phyloP scores from a whole-genome alignment of 306 rosid species.

The Dryas alaskensis region DNA sequence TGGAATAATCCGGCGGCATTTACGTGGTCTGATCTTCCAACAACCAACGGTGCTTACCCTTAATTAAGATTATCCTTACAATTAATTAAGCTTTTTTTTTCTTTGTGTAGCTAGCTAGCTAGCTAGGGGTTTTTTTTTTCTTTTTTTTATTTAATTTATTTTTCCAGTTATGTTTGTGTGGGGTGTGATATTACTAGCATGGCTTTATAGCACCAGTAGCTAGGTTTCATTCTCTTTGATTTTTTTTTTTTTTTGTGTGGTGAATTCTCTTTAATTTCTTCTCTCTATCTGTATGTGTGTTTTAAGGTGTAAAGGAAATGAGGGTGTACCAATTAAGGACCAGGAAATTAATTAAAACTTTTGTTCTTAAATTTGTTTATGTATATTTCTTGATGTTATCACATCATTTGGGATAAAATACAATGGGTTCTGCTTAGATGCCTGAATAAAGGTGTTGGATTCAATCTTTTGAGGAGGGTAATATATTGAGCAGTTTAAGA shows the following conservation, averaged over 20 bases:
- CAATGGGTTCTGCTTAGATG: too few relatives aligned
- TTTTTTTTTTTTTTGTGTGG: too few relatives aligned
- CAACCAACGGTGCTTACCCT: slow-evolving; percentile 80
- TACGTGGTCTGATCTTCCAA: slow-evolving; percentile 79
- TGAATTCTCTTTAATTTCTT: not conserved
- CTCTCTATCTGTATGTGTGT: slow-evolving; percentile 23
- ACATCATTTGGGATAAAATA: too few relatives aligned
- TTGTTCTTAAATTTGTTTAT: slow-evolving; percentile 1
- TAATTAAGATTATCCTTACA: slow-evolving; percentile 22
- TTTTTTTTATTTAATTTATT: not conserved
- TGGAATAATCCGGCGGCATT: slow-evolving; percentile 62
- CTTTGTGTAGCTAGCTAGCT: slow-evolving; percentile 3
- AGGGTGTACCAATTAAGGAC: slow-evolving; percentile 33
- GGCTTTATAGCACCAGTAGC: slow-evolving; percentile 31
- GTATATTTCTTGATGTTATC: slow-evolving; percentile 1
- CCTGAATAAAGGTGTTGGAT: not conserved
- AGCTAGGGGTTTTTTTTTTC: slow-evolving; percentile 9
- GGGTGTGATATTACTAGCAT: slow-evolving; percentile 35
- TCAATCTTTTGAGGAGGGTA: too few relatives aligned
- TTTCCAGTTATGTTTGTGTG: slow-evolving; percentile 26
- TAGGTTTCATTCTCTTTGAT: not conserved
- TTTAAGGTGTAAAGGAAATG: slow-evolving; percentile 42
- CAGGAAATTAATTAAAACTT: slow-evolving; percentile 26
- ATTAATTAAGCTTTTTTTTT: slow-evolving; percentile 10
- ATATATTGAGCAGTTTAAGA: too few relatives aligned